Conservation (phyloP, 1,284 basidiomycete genomes). For the Cystobasidium slooffiae region DNA sequence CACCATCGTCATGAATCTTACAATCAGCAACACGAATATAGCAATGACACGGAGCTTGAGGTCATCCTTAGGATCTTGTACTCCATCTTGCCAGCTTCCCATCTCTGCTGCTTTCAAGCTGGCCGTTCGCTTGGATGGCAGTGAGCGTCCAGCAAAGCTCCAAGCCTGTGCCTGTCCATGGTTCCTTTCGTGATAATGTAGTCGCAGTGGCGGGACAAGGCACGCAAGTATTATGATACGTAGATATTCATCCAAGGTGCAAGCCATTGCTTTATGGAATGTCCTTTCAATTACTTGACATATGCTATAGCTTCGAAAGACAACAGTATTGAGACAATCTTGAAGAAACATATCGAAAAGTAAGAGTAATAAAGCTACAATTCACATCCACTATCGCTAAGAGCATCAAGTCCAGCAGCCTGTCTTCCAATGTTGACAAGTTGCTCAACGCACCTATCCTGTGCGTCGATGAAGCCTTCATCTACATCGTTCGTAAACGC, state of each 20-base stretch:
- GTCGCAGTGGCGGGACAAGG: too few species aligned
- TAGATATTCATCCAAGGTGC: background rate
- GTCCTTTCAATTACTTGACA: background rate
- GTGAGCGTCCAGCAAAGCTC: background rate
- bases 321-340: background rate
- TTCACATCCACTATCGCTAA: constrained; percentile 41
- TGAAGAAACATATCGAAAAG: background rate
- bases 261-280: background rate
- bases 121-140: background rate
- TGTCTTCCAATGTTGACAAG: constrained; percentile 31
- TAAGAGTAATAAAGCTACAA: constrained; percentile 4
- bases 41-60: constrained; percentile 38
- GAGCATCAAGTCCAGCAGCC: constrained; percentile 37
- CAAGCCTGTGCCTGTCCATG: background rate
- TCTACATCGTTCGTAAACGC: constrained; percentile 18
- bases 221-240: too few species aligned
- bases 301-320: too few species aligned
- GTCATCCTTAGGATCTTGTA: constrained; percentile 13
- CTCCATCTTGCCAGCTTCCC: constrained; percentile 20
- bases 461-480: constrained; percentile 25
- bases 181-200: too few species aligned
- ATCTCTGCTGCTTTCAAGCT: background rate
- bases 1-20: constrained; percentile 1
- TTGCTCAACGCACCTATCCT: constrained; percentile 35
- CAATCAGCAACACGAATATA: constrained; percentile 27